phyloP scores from a whole-genome alignment of 208 protist genomes.

The Naegleria lovaniensis region DNA sequence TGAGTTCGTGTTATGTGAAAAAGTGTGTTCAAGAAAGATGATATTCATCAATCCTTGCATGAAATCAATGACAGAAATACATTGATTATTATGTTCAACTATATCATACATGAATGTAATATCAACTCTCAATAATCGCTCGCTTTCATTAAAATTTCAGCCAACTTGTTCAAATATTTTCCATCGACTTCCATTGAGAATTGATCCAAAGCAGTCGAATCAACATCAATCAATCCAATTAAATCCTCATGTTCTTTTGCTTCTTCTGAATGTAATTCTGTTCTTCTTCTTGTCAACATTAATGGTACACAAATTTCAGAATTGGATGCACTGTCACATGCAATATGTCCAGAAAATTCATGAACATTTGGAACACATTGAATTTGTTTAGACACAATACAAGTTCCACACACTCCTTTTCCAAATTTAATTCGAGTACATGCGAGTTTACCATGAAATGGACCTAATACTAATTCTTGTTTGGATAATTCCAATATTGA shows the following conservation, averaged over 20 bases:
- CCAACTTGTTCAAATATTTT: constrained; percentile 56
- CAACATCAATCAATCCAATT: constrained; percentile 69
- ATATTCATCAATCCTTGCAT: too few species aligned
- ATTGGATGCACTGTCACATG: constrained; percentile 33
- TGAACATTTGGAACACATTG: constrained; percentile 74
- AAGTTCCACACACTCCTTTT: constrained; percentile 74
- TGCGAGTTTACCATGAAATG: constrained; percentile 81
- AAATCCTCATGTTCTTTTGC: constrained; percentile 41
- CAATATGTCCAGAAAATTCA: constrained; percentile 83
- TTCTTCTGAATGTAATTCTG: too few species aligned
- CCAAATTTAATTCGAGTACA: constrained; percentile 74
- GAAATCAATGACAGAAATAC: too few species aligned
- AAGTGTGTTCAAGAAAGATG: too few species aligned
- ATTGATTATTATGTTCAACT: too few species aligned
- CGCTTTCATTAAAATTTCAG: background rate
- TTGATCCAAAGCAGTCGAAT: constrained; percentile 54
- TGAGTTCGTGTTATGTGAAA: too few species aligned
- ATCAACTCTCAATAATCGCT: background rate
- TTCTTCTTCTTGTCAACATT: constrained; percentile 27
- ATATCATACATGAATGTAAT: too few species aligned
- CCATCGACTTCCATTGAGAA: constrained; percentile 62
- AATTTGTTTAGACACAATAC: constrained; percentile 50
- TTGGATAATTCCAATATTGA: background rate
- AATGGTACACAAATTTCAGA: constrained; percentile 24
- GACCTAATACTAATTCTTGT: constrained; percentile 69